Conservation (phyloP, 495 filamentous ascomycete species). For the Aspergillus nidulans region DNA sequence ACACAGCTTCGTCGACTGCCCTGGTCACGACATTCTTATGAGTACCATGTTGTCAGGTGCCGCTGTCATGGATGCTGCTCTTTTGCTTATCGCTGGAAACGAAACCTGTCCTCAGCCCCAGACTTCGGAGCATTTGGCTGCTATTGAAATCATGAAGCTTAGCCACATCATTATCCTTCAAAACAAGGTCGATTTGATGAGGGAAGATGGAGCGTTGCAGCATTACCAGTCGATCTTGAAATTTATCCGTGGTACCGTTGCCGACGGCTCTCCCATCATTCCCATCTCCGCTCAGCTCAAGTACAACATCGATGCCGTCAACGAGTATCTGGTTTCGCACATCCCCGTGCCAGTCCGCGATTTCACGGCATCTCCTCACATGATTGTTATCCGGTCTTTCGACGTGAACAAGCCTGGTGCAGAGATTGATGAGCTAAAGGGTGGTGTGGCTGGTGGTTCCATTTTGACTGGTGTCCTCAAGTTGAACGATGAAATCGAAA, state of each 20-base stretch:
- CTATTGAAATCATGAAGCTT: slow-evolving; percentile 98
- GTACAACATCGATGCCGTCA: slow-evolving; percentile 98
- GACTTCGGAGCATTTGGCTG: slow-evolving; percentile 95
- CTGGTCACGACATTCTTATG: slow-evolving; percentile 99
- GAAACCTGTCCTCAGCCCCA: slow-evolving; percentile 99
- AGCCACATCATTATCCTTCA: slow-evolving; percentile 98
- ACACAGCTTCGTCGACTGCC: slow-evolving; percentile 84
- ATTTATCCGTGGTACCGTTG: slow-evolving; percentile 96
- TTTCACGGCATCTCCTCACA: slow-evolving; percentile 85
- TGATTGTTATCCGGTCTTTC: slow-evolving; percentile 98
- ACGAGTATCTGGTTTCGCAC: slow-evolving; percentile 85
- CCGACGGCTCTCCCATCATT: slow-evolving; percentile 92
- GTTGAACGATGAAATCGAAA: slow-evolving; percentile 96
- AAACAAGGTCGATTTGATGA: slow-evolving; percentile 98
- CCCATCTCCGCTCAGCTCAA: slow-evolving; percentile 98
- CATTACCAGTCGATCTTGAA: slow-evolving; percentile 96
- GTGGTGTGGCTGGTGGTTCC: slow-evolving; percentile 95
- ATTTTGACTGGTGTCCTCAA: slow-evolving; percentile 95
- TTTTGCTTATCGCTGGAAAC: slow-evolving; percentile 96
- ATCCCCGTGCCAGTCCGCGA: slow-evolving; percentile 89
- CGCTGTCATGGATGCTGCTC: slow-evolving; percentile 97
- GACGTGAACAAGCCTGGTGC: slow-evolving; percentile 99
- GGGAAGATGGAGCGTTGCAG: slow-evolving; percentile 82
- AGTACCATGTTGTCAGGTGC: slow-evolving; percentile 99
- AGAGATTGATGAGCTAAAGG: slow-evolving; percentile 98